phyloP scores from a whole-genome alignment of 2,329 filamentous ascomycete genomes.

The Talaromyces atroroseus region DNA sequence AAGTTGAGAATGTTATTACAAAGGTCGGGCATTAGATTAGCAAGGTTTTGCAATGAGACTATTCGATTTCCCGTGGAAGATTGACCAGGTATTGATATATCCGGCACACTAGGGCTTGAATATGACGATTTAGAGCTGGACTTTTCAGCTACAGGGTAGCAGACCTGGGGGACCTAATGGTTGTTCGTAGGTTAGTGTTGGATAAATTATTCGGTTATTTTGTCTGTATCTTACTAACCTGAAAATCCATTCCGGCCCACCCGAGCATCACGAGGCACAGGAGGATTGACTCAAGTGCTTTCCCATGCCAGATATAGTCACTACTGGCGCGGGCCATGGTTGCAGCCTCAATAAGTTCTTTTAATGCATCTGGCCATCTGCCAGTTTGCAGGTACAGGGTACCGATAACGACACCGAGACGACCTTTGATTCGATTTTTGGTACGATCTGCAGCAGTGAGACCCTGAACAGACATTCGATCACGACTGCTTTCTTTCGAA shows the following conservation, averaged over 20 bases:
- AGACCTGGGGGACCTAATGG: conserved; percentile 48
- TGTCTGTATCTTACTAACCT: conserved; percentile 23
- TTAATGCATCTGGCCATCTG: conserved; percentile 81
- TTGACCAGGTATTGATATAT: conserved; percentile 35
- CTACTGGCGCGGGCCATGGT: conserved; percentile 70
- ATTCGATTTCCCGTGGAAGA: conserved; percentile 44
- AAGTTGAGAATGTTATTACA: conserved; percentile 53
- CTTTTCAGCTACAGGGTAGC: conserved; percentile 48
- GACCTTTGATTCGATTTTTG: conserved; percentile 73
- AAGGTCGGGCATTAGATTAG: conserved; percentile 51
- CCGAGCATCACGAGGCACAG: conserved; percentile 76
- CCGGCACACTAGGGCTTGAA: conserved; percentile 22
- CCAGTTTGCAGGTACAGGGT: conserved; percentile 84
- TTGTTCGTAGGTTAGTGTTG: not conserved
- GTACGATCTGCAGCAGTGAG: conserved; percentile 73
- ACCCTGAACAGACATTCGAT: conserved; percentile 60
- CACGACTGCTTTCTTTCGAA: conserved; percentile 52
- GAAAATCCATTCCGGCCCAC: conserved; percentile 78
- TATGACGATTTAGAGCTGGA: conserved; percentile 39
- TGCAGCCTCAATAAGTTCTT: conserved; percentile 75
- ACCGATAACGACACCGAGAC: conserved; percentile 72
- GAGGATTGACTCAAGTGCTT: conserved; percentile 82
- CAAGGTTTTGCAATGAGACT: conserved; percentile 45
- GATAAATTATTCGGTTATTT: not conserved
- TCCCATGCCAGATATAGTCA: conserved; percentile 96